A percentile compares a stretch with the other conserved stretches of the same genome.
Conservation (phyloP, 2,329 filamentous ascomycete genomes). For the Paraphoma sp. region DNA sequence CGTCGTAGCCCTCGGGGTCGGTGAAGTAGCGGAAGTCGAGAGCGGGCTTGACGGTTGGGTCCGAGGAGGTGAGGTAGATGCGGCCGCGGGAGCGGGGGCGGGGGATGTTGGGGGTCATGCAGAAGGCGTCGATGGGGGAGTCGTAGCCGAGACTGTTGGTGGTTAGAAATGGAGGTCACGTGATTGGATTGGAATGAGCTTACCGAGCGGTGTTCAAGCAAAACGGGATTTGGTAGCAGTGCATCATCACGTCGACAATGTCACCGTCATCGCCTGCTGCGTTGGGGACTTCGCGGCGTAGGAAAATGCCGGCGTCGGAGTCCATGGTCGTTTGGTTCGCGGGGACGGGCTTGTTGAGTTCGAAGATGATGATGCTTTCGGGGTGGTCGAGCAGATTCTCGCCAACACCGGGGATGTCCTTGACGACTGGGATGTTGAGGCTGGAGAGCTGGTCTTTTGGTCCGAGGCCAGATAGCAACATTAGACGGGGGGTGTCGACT, state of each 20-base stretch:
- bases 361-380: constrained; percentile 74
- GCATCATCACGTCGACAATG: constrained; percentile 90
- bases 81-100: constrained; percentile 79
- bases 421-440: constrained; percentile 61
- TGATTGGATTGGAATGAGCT: constrained; percentile 6
- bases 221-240: constrained; percentile 96
- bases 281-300: constrained; percentile 76
- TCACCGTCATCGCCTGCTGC: constrained; percentile 74
- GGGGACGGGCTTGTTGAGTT: constrained; percentile 80
- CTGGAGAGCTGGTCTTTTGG: constrained; percentile 55
- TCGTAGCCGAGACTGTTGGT: constrained; percentile 70
- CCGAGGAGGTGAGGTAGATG: constrained; percentile 77
- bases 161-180: constrained; percentile 9
- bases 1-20: constrained; percentile 84
- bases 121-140: constrained; percentile 77
- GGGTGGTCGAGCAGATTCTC: constrained; percentile 71
- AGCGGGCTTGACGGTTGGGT: constrained; percentile 79
- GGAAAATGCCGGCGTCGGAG: constrained; percentile 87
- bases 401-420: constrained; percentile 67
- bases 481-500: constrained; percentile 77
- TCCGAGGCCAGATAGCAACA: constrained; percentile 60
- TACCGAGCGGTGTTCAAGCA: constrained; percentile 79
- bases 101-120: constrained; percentile 92
- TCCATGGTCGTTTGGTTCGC: constrained; percentile 88
- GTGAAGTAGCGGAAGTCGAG: constrained; percentile 92